Conservation (phyloP, 805 yeast genomes). For the Metschnikowia picachoensis region DNA sequence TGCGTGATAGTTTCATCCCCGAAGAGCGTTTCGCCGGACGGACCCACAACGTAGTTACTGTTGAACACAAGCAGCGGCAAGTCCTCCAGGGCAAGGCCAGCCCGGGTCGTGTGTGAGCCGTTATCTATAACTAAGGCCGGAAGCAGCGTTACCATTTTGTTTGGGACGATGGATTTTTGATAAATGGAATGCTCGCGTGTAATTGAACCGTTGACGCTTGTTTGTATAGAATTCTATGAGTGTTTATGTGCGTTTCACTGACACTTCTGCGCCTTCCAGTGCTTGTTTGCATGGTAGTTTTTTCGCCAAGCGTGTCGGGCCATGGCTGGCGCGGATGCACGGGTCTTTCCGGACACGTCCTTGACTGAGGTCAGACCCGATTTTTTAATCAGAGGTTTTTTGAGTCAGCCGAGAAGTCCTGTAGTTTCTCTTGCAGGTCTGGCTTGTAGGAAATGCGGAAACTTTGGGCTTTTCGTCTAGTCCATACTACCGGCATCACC, state of each 20-base stretch:
- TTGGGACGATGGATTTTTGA: background rate
- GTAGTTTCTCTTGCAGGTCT: too few species aligned
- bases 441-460: too few species aligned
- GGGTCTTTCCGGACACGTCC: background rate
- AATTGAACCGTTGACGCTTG: background rate
- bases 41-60: conserved; percentile 47
- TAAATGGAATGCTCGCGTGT: background rate
- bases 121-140: conserved; percentile 71
- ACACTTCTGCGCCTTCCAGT: too few species aligned
- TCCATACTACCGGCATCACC: too few species aligned
- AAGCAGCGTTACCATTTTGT: conserved; percentile 1
- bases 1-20: conserved; percentile 48
- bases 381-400: too few species aligned
- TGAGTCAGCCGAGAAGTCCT: too few species aligned
- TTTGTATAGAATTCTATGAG: too few species aligned
- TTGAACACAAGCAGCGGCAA: conserved; percentile 57
- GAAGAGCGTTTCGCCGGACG: conserved; percentile 29
- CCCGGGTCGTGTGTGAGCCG: conserved; percentile 61
- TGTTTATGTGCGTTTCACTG: too few species aligned
- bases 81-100: conserved; percentile 66
- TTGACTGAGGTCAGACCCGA: too few species aligned
- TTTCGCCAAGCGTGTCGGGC: too few species aligned
- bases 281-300: too few species aligned
- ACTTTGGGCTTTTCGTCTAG: too few species aligned
- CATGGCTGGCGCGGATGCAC: background rate